These are phyloP conservation scores for Cucumis variabilis DNA, from an alignment of 331 rosid species.

Conservation along the genomic window DNA sequence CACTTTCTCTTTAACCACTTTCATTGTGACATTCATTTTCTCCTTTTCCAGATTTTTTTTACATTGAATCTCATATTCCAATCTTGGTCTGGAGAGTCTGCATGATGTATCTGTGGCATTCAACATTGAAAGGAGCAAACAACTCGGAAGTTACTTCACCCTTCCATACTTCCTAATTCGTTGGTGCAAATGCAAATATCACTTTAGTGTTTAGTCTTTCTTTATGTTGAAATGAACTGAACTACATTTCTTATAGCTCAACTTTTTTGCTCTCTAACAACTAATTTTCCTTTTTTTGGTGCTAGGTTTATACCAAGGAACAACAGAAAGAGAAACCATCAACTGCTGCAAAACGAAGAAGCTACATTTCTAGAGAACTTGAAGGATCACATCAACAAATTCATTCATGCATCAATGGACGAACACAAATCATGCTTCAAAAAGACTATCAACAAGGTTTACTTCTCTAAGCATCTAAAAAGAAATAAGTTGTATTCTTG, in stretches of 20 bases:
- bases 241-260: background rate
- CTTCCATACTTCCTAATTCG: background rate
- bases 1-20: too few species aligned
- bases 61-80: too few species aligned
- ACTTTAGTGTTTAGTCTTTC: background rate
- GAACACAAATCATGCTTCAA: slow-evolving; percentile 58
- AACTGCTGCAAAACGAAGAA: slow-evolving; percentile 45
- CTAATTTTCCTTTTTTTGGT: background rate
- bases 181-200: background rate
- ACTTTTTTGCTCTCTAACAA: background rate
- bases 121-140: background rate
- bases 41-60: too few species aligned
- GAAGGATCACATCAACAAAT: slow-evolving; percentile 89
- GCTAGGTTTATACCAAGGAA: slow-evolving; percentile 32
- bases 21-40: too few species aligned
- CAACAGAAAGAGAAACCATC: slow-evolving; percentile 36
- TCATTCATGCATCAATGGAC: slow-evolving; percentile 74
- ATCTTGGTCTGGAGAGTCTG: too few species aligned
- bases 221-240: background rate
- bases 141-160: background rate
- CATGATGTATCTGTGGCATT: background rate
- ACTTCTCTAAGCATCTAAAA: background rate
- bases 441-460: slow-evolving; percentile 52
- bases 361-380: slow-evolving; percentile 78
- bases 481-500: background rate